phyloP scores from a whole-genome alignment of 768 basidiomycete species.

The Suillus ampliporus region DNA sequence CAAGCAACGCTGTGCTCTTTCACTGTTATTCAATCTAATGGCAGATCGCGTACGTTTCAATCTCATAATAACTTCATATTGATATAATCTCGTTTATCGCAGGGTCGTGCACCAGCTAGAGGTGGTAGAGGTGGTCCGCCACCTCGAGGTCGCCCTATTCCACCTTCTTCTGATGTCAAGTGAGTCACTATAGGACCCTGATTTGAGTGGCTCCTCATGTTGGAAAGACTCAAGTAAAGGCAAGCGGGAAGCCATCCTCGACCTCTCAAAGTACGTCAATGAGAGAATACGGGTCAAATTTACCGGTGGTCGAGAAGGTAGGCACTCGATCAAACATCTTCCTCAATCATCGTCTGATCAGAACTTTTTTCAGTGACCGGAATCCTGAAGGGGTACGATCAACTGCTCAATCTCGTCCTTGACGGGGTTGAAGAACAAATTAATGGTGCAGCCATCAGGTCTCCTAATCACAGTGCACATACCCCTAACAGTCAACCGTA shows the following conservation, averaged over 20 bases:
- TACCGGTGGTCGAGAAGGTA: slow-evolving; percentile 96
- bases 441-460: slow-evolving; percentile 51
- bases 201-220: slow-evolving; percentile 22
- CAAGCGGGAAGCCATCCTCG: slow-evolving; percentile 92
- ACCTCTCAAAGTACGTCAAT: slow-evolving; percentile 93
- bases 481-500: slow-evolving; percentile 28
- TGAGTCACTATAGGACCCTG: slow-evolving; percentile 22
- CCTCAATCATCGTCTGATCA: slow-evolving; percentile 4
- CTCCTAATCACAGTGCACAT: not conserved
- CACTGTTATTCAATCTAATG: slow-evolving; percentile 20
- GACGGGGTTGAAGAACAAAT: slow-evolving; percentile 92
- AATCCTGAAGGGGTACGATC: slow-evolving; percentile 94
- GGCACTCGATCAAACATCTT: slow-evolving; percentile 11
- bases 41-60: slow-evolving; percentile 33
- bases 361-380: slow-evolving; percentile 70
- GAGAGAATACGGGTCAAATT: slow-evolving; percentile 95
- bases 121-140: slow-evolving; percentile 50
- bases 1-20: not conserved
- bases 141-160: slow-evolving; percentile 24
- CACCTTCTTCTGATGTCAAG: slow-evolving; percentile 29
- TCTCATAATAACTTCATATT: not conserved
- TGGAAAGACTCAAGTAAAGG: slow-evolving; percentile 41
- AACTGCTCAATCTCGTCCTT: slow-evolving; percentile 94
- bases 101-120: slow-evolving; percentile 67
- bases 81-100: slow-evolving; percentile 31